Evolutionary conservation across 108 stramenopile genomes (phyloP), one percentile per base, ranked within the genome.

Genomic region (Nitzschia sp.): DNA sequence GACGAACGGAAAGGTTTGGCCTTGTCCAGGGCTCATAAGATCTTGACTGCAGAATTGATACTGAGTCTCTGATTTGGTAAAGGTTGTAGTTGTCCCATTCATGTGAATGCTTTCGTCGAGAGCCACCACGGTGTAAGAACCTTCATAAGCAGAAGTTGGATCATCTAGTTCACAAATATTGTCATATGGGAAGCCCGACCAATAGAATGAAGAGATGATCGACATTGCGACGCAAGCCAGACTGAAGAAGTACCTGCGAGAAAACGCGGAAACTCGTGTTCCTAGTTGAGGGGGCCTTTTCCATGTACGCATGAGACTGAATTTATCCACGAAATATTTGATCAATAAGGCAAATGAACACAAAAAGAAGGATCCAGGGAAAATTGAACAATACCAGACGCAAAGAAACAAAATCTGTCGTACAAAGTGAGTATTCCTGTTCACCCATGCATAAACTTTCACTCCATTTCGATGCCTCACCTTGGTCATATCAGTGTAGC

Each of bases 131-230:
- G 58, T 61, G 33, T 36, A 58, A 9, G 8, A 27, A 21, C 71
- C 75, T 19, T 53, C 61, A 55, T 48, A 74, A 4, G 46, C 13
- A 30, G 29, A 1, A 27, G 36, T 44, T 32, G 72, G 11, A 2
- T 44, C 29, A 21, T 60, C 55, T n/a, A 21, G 32, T 8, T 59
- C 15, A 58, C 95, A 96, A 13, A 96, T 53, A 67, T 92, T 93
- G 70, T 96, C 95, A 62, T 72, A 96, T 17, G 92, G 88, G 62
- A 93, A 96, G 1, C 88, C 90, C 0, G 84, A 52, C 82, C 89
- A 96, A 54, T 76, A 80, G 63, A 90, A 96, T 0, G 89, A 78
- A 2, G 87, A 90, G 22, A 81, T 34, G 33, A 96, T 38, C 13
- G 89, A 90, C 84, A 91, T 78, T 0, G 78, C 80, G 22, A 66